These are phyloP conservation scores for Ogataea ramenticola DNA, from an alignment of 805 yeast genomes.

Conservation along the genomic window DNA sequence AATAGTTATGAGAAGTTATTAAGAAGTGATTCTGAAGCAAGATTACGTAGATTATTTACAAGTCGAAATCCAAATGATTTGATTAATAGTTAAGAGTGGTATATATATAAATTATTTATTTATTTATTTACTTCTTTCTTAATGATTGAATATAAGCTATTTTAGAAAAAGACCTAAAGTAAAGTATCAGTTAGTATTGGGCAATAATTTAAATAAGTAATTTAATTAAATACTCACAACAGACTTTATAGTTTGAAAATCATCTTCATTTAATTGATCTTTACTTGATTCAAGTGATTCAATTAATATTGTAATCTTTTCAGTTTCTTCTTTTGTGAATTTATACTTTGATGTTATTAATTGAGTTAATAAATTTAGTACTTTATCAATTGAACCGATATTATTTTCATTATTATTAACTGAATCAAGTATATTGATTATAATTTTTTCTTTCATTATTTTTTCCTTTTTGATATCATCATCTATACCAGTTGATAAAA, in stretches of 20 bases:
- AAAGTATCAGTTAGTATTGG: not conserved
- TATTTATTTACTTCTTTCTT: constrained; percentile 11
- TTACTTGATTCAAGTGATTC: constrained; percentile 32
- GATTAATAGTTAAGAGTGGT: too few species aligned
- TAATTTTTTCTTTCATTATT: constrained; percentile 26
- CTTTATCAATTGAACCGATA: constrained; percentile 49
- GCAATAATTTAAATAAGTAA: not conserved
- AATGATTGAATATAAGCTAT: constrained; percentile 25
- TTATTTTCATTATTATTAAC: constrained; percentile 31
- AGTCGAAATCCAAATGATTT: constrained; percentile 43
- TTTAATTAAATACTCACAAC: not conserved
- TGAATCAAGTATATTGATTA: constrained; percentile 25
- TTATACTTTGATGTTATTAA: constrained; percentile 36
- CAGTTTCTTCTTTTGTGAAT: constrained; percentile 38
- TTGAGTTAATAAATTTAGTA: constrained; percentile 41
- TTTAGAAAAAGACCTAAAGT: constrained; percentile 26
- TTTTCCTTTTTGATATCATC: constrained; percentile 30
- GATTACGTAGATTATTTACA: constrained; percentile 40
- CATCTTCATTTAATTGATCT: constrained; percentile 49
- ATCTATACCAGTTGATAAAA: constrained; percentile 45
- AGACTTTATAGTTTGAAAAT: constrained; percentile 40
- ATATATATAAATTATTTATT: too few species aligned
- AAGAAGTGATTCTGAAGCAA: constrained; percentile 42
- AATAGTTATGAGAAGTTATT: constrained; percentile 7
- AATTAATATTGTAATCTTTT: constrained; percentile 29